phyloP scores from a whole-genome alignment of 2,329 filamentous ascomycete species.

The Aspergillus phoenicis region DNA sequence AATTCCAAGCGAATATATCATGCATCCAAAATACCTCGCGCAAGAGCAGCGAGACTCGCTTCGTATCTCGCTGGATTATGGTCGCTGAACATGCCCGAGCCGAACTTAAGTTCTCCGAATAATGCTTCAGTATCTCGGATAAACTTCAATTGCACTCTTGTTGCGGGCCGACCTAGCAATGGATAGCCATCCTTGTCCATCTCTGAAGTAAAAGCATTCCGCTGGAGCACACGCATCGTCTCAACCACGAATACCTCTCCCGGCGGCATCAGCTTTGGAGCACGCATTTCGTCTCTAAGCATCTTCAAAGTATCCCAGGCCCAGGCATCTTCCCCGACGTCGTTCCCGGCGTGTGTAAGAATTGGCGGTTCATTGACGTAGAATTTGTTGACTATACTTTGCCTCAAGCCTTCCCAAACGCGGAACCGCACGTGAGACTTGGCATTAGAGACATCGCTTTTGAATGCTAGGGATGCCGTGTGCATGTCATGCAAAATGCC shows the following conservation, averaged over 20 bases:
- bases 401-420: slow-evolving; percentile 66
- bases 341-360: slow-evolving; percentile 49
- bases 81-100: slow-evolving; percentile 72
- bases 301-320: slow-evolving; percentile 67
- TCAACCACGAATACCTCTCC: slow-evolving; percentile 76
- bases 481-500: slow-evolving; percentile 76
- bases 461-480: slow-evolving; percentile 71
- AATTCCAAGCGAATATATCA: slow-evolving; percentile 18
- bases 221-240: slow-evolving; percentile 66
- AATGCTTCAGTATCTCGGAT: slow-evolving; percentile 69
- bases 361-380: slow-evolving; percentile 54
- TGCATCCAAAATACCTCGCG: slow-evolving; percentile 48
- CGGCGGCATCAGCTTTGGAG: slow-evolving; percentile 70
- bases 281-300: slow-evolving; percentile 68
- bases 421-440: slow-evolving; percentile 67
- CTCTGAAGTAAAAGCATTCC: slow-evolving; percentile 62
- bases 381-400: slow-evolving; percentile 65
- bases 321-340: slow-evolving; percentile 67
- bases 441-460: slow-evolving; percentile 68
- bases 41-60: slow-evolving; percentile 64
- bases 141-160: slow-evolving; percentile 69
- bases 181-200: slow-evolving; percentile 46
- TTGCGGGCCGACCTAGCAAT: slow-evolving; percentile 64
- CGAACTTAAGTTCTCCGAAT: slow-evolving; percentile 72
- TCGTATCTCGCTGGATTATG: slow-evolving; percentile 77